phyloP scores from a whole-genome alignment of 805 yeast genomes.

The Cephaloascus fragrans region DNA sequence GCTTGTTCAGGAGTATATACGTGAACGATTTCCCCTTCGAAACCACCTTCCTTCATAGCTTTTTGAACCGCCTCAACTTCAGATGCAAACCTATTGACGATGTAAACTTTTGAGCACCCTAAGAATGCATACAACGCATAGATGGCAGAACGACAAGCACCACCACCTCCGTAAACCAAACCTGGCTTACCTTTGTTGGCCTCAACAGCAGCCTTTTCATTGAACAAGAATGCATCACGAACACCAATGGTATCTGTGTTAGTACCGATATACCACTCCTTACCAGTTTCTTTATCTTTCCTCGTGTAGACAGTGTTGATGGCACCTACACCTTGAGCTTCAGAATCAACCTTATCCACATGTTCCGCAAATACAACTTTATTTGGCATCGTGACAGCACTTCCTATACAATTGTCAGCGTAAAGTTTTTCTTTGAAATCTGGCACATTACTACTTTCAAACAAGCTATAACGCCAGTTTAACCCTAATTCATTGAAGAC shows the following conservation, averaged over 20 bases:
- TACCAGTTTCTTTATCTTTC: conserved; percentile 6
- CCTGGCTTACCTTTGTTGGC: conserved; percentile 11
- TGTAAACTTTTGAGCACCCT: conserved; percentile 16
- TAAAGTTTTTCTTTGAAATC: conserved; percentile 8
- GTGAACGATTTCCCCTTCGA: conserved; percentile 15
- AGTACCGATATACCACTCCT: conserved; percentile 12
- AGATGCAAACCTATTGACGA: conserved; percentile 16
- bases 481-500: conserved; percentile 13
- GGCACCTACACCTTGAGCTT: conserved; percentile 21
- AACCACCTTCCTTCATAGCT: conserved; percentile 13
- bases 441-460: conserved; percentile 13
- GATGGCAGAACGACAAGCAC: conserved; percentile 22
- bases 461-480: conserved; percentile 13
- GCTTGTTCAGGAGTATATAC: conserved; percentile 16
- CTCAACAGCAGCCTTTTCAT: conserved; percentile 4
- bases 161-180: conserved; percentile 24
- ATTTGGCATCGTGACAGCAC: conserved; percentile 22
- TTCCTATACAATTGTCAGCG: conserved; percentile 9
- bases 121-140: conserved; percentile 16
- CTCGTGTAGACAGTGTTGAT: conserved; percentile 21
- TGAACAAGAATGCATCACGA: conserved; percentile 14
- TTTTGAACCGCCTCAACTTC: conserved; percentile 14
- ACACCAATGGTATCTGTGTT: conserved; percentile 24
- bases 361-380: conserved; percentile 15
- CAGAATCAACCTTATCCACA: conserved; percentile 16